Percentiles rank a stretch among this genome's conserved stretches.
These are phyloP conservation scores for Herpotrichia juniperi DNA, from an alignment of 2,329 filamentous ascomycete species.

Conservation along the genomic window DNA sequence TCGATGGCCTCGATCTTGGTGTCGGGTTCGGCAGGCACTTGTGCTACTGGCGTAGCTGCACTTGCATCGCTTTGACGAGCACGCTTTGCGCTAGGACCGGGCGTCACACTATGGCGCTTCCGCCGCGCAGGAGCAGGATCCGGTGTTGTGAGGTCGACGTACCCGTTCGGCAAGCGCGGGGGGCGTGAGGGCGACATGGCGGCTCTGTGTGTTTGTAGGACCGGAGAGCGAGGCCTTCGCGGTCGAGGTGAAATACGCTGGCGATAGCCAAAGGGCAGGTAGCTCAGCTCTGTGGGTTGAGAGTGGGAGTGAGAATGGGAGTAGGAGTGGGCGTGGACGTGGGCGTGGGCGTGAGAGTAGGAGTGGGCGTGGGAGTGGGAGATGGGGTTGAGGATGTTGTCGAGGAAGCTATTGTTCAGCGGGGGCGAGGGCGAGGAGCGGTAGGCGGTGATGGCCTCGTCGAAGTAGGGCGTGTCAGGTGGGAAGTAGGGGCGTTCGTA, in stretches of 20 bases:
- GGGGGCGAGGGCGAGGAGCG: constrained; percentile 21
- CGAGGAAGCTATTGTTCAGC: constrained; percentile 27
- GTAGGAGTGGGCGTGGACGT: not conserved
- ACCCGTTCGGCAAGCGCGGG: constrained; percentile 38
- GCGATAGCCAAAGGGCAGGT: constrained; percentile 18
- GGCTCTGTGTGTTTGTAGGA: not conserved
- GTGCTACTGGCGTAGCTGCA: constrained; percentile 9
- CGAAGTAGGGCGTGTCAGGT: constrained; percentile 12
- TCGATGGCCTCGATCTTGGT: constrained; percentile 56
- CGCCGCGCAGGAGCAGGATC: constrained; percentile 8
- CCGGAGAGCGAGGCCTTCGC: not conserved
- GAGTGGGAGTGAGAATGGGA: no score
- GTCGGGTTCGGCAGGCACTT: constrained; percentile 7
- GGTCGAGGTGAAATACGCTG: constrained; percentile 5
- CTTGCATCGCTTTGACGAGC: constrained; percentile 28
- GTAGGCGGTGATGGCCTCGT: constrained; percentile 23
- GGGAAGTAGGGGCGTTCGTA: constrained; percentile 9
- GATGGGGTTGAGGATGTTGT: constrained; percentile 36
- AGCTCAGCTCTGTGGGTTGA: constrained; percentile 11
- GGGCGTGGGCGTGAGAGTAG: not conserved
- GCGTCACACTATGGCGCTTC: constrained; percentile 26
- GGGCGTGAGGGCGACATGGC: constrained; percentile 10
- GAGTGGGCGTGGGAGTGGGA: constrained; percentile 3
- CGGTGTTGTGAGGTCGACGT: constrained; percentile 40
- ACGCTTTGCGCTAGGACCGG: constrained; percentile 41